These are phyloP conservation scores for Mycena amicta DNA, from an alignment of 768 basidiomycete genomes.

Conservation along the genomic window DNA sequence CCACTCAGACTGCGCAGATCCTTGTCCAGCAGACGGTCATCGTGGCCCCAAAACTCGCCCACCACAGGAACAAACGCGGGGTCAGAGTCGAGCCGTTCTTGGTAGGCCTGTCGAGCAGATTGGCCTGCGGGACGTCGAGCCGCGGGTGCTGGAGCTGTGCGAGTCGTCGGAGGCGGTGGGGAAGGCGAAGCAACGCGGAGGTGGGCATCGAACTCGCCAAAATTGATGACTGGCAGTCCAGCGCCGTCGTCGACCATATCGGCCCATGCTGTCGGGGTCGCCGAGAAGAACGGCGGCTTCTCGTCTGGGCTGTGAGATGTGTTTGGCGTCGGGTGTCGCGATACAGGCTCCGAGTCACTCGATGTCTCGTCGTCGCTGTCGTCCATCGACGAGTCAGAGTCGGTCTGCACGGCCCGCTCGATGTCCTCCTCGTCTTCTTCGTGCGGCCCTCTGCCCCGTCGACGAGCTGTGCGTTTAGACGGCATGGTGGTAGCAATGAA, in stretches of 20 bases:
- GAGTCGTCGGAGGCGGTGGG: constrained; percentile 19
- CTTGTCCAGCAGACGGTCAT: constrained; percentile 86
- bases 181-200: constrained; percentile 37
- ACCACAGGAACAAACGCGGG: constrained; percentile 90
- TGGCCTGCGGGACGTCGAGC: constrained; percentile 47
- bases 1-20: constrained; percentile 79
- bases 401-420: constrained; percentile 68
- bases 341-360: constrained; percentile 65
- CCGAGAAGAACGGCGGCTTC: constrained; percentile 51
- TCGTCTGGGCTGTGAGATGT: constrained; percentile 64
- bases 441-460: constrained; percentile 63
- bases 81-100: constrained; percentile 77
- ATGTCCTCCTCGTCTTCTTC: constrained; percentile 80
- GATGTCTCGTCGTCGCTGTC: constrained; percentile 71
- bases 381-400: constrained; percentile 67
- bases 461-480: constrained; percentile 48
- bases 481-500: constrained; percentile 7
- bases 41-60: constrained; percentile 94
- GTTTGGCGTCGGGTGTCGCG: constrained; percentile 64
- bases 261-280: constrained; percentile 64
- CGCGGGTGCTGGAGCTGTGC: background rate
- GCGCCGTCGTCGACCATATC: constrained; percentile 82
- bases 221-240: constrained; percentile 80
- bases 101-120: constrained; percentile 83
- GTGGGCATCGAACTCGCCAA: constrained; percentile 61